These are phyloP conservation scores for Selaginella moellendorffii DNA, from an alignment of 75 land plant genomes.

Conservation along the genomic window DNA sequence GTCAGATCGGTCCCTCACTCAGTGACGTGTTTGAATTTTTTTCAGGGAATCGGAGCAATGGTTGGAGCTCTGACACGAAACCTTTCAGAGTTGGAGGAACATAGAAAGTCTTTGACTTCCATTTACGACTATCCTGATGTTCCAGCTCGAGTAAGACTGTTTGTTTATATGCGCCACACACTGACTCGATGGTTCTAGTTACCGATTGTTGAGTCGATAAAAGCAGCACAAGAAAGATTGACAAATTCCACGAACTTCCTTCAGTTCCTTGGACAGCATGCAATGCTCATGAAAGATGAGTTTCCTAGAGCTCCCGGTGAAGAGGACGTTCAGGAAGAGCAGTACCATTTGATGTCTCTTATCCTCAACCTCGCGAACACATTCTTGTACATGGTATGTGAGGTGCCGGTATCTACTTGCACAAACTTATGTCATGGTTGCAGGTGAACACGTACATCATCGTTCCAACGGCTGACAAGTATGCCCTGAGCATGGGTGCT, in stretches of 20 bases:
- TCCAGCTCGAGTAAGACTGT: background rate
- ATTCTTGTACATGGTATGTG: conserved; percentile 67
- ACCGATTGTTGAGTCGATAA: conserved; percentile 58
- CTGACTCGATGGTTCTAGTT: too few relatives aligned
- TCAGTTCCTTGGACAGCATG: conserved; percentile 59
- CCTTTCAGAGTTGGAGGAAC: conserved; percentile 9
- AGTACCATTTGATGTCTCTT: conserved; percentile 60
- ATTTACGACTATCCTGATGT: conserved; percentile 19
- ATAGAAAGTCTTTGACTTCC: conserved; percentile 10
- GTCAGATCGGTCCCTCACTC: background rate
- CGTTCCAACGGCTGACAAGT: conserved; percentile 88
- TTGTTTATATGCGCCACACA: conserved; percentile 12
- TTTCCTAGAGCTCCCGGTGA: conserved; percentile 29
- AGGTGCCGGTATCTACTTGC: background rate
- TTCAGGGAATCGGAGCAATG: conserved; percentile 12
- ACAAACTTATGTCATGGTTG: background rate
- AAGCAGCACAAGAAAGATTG: conserved; percentile 51
- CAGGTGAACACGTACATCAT: conserved; percentile 76
- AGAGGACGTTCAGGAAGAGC: conserved; percentile 26
- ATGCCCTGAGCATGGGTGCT: conserved; percentile 65
- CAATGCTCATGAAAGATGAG: conserved; percentile 46
- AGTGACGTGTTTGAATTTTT: conserved; percentile 5
- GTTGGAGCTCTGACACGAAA: background rate
- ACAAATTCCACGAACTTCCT: conserved; percentile 64
- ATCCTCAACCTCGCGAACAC: conserved; percentile 75